phyloP scores from a whole-genome alignment of 2,329 filamentous ascomycete species.

The Leptographium radiaticola region DNA sequence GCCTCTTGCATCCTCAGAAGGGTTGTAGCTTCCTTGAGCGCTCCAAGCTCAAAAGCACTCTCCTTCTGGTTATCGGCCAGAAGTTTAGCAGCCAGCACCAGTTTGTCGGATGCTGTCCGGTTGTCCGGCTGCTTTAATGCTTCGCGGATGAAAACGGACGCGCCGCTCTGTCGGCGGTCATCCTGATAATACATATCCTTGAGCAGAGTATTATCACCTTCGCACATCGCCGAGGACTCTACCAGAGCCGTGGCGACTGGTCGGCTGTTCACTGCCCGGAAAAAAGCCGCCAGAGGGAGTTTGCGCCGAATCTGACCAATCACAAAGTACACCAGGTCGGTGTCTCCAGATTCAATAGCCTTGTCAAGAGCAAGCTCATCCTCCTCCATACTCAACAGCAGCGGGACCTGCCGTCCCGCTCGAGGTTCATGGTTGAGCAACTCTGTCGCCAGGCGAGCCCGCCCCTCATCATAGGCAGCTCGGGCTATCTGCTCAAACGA shows the following conservation, averaged over 20 bases:
- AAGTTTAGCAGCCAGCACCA: slow-evolving; percentile 73
- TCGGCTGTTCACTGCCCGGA: slow-evolving; percentile 75
- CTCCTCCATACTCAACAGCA: slow-evolving; percentile 89
- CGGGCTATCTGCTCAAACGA: slow-evolving; percentile 92
- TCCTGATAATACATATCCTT: slow-evolving; percentile 98
- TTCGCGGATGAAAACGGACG: slow-evolving; percentile 76
- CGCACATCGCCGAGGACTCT: slow-evolving; percentile 61
- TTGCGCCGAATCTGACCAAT: slow-evolving; percentile 82
- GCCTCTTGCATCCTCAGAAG: slow-evolving; percentile 77
- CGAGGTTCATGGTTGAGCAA: slow-evolving; percentile 87
- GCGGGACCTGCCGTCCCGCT: slow-evolving; percentile 88
- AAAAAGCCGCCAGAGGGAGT: slow-evolving; percentile 79
- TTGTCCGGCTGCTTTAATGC: slow-evolving; percentile 61
- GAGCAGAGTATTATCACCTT: slow-evolving; percentile 64
- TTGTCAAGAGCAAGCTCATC: slow-evolving; percentile 92
- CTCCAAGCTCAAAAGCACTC: slow-evolving; percentile 55
- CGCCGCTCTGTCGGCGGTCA: slow-evolving; percentile 77
- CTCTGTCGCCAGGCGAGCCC: slow-evolving; percentile 76
- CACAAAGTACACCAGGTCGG: slow-evolving; percentile 83
- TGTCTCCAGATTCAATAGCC: slow-evolving; percentile 89
- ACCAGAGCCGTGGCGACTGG: slow-evolving; percentile 82
- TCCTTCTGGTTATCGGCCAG: slow-evolving; percentile 71
- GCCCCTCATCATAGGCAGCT: slow-evolving; percentile 87
- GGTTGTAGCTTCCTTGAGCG: slow-evolving; percentile 66
- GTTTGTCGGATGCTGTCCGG: slow-evolving; percentile 65